These are phyloP conservation scores for Cytospora piceae DNA, from an alignment of 2,329 filamentous ascomycete genomes.

Conservation along the genomic window DNA sequence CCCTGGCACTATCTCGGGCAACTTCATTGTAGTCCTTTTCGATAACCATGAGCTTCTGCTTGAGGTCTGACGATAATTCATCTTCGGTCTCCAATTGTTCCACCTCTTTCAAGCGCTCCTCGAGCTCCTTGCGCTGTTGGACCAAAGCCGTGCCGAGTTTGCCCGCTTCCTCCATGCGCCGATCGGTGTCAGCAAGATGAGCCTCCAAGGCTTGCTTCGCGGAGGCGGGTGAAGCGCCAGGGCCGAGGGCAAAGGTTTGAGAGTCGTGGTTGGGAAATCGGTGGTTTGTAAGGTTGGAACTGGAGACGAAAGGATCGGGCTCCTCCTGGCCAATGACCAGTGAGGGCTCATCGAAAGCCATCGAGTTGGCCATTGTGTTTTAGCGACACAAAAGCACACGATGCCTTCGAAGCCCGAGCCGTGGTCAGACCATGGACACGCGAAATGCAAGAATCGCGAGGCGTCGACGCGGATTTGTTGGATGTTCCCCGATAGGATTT, in stretches of 20 bases:
- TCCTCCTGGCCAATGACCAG: constrained; percentile 43
- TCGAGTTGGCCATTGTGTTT: constrained; percentile 48
- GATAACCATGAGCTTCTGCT: constrained; percentile 79
- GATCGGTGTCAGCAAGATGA: constrained; percentile 89
- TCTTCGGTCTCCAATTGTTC: constrained; percentile 75
- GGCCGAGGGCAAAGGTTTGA: constrained; percentile 76
- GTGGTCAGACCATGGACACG: constrained; percentile 28
- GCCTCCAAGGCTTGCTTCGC: constrained; percentile 88
- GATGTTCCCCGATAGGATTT: constrained; percentile 8
- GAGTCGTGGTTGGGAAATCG: constrained; percentile 85
- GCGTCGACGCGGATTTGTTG: constrained; percentile 8
- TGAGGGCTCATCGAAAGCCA: constrained; percentile 47
- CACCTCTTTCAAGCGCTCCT: constrained; percentile 81
- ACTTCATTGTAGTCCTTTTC: constrained; percentile 96
- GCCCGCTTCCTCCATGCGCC: constrained; percentile 87
- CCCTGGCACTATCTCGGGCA: constrained; percentile 84
- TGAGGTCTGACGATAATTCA: constrained; percentile 81
- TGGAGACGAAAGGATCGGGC: constrained; percentile 63
- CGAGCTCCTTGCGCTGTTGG: constrained; percentile 82
- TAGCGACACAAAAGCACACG: constrained; percentile 28
- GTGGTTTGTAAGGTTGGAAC: constrained; percentile 55
- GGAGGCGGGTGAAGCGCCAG: constrained; percentile 79
- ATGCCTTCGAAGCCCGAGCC: constrained; percentile 27
- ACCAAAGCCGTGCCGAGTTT: constrained; percentile 86
- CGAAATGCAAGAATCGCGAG: constrained; percentile 4